Evolutionary conservation across 2,329 filamentous ascomycete species (phyloP), one percentile per base, ranked within the genome.

Genomic region (Scedosporium dehoogii): DNA sequence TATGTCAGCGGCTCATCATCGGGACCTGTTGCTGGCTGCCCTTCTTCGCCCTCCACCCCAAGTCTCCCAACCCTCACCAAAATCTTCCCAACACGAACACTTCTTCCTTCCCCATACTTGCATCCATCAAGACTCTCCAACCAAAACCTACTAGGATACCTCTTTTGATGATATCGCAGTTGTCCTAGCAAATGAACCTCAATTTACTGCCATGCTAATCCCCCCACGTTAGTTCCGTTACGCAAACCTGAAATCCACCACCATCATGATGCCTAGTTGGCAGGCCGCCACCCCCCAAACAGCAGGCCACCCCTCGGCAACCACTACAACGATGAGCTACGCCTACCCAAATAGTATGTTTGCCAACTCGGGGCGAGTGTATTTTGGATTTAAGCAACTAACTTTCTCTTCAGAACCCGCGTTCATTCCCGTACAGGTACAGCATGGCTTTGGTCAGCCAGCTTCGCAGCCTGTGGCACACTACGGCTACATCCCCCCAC

Each of bases 341-440:
- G 70, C 72, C 61, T 79, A 78, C 65, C 70, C 73, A 64, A 66
- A 72, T 62, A 75, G 74, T 77, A 69, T 66, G 75, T 73, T 57
- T 63, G 51, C 58, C 60, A 29, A 59, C 38, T 59, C 63, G 41
- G 16, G 6, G 23, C 14, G 23, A 25, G 4, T 16, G 3, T 10
- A 44, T 53, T 23, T 56, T 10, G 12, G 21, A 14, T n/a, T 44
- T 59, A 23, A 38, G 12, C 33, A 38, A 6, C 3, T 33, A 21
- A 33, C 9, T 4, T 6, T 14, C 12, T n/a, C 27, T 57, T 67
- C 69, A 74, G 77, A 78, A 66, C 79, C 82, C 69, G 84, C 84
- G 64, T 87, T 82, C 69, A 85, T 82, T 64, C 76, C 83, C 66
- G 85, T 87, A 65, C 79, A 82, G 74, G 83, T 85, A 69, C 84